A percentile compares a stretch with the other conserved stretches of the same genome.
Conservation (phyloP, 495 filamentous ascomycete genomes). For the Aspergillus indologenus region DNA sequence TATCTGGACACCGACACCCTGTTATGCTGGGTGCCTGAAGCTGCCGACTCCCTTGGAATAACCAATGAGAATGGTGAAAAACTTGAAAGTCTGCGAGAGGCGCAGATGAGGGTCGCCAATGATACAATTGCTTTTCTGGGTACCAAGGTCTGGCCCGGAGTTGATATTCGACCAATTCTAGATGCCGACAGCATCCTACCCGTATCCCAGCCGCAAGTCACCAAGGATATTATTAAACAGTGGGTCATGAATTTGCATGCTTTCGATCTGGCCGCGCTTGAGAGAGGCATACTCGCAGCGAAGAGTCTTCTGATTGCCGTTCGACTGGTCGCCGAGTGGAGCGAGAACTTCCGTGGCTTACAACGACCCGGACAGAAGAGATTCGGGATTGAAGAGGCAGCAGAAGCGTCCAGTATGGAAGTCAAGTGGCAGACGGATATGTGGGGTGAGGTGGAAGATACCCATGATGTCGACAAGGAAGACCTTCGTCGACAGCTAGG, state of each 20-base stretch:
- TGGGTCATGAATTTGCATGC: constrained; percentile 72
- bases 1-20: constrained; percentile 92
- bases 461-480: constrained; percentile 94
- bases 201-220: constrained; percentile 62
- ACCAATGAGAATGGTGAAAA: constrained; percentile 26
- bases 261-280: constrained; percentile 82
- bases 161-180: constrained; percentile 72
- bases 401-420: constrained; percentile 74
- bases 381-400: constrained; percentile 62
- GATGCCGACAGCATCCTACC: constrained; percentile 72
- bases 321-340: constrained; percentile 84
- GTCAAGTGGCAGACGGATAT: constrained; percentile 83
- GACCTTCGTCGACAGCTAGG: constrained; percentile 86
- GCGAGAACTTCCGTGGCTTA: constrained; percentile 58
- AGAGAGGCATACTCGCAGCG: constrained; percentile 75
- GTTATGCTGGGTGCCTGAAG: constrained; percentile 85
- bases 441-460: constrained; percentile 98
- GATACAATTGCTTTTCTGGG: constrained; percentile 69
- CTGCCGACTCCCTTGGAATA: constrained; percentile 25
- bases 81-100: constrained; percentile 58
- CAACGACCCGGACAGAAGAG: constrained; percentile 31
- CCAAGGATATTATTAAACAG: constrained; percentile 67
- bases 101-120: constrained; percentile 64
- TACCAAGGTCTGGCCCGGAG: constrained; percentile 77
- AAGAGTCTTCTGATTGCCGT: constrained; percentile 82